Evolutionary conservation across 495 filamentous ascomycete species (phyloP).

Genomic region (Glonium stellatum): DNA sequence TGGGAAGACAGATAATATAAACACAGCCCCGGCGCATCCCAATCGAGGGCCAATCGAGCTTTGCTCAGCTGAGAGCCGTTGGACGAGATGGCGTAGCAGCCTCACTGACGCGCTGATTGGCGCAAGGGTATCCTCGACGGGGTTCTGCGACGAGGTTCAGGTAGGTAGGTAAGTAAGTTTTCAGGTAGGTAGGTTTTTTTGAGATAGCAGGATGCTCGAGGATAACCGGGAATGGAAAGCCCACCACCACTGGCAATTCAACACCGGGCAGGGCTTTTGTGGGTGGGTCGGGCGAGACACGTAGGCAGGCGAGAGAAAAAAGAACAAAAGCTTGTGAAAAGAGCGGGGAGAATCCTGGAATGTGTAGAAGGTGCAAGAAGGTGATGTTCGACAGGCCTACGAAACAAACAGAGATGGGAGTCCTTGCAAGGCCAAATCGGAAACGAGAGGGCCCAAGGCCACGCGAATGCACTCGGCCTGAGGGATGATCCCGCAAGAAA

Average conservation of each 20-base stretch:
- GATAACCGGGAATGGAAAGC: constrained; percentile 19
- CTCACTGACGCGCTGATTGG: constrained; percentile 23
- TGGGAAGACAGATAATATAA: constrained; percentile 15
- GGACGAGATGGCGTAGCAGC: constrained; percentile 21
- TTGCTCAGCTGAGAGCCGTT: constrained; percentile 9
- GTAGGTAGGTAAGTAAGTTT: too few relatives aligned
- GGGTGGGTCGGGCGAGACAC: constrained; percentile 17
- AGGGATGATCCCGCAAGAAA: background rate
- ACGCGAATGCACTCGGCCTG: background rate
- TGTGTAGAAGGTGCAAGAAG: background rate
- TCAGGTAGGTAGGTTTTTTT: too few relatives aligned
- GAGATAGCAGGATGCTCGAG: constrained; percentile 6
- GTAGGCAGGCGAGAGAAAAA: constrained; percentile 13
- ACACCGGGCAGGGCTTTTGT: constrained; percentile 13
- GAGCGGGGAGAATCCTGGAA: background rate
- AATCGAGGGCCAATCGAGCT: constrained; percentile 18
- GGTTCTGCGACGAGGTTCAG: constrained; percentile 25
- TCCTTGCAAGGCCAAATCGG: constrained; percentile 1
- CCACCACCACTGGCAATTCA: constrained; percentile 18
- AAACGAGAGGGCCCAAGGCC: constrained; percentile 5
- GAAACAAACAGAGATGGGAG: background rate
- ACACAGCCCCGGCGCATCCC: constrained; percentile 23
- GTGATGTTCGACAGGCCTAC: background rate
- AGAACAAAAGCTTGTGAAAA: constrained; percentile 14
- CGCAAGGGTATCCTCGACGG: constrained; percentile 25